Percentiles rank a stretch among this genome's conserved stretches.
These are phyloP conservation scores for Bruguiera parviflora DNA, from an alignment of 345 rosid species.

Conservation along the genomic window DNA sequence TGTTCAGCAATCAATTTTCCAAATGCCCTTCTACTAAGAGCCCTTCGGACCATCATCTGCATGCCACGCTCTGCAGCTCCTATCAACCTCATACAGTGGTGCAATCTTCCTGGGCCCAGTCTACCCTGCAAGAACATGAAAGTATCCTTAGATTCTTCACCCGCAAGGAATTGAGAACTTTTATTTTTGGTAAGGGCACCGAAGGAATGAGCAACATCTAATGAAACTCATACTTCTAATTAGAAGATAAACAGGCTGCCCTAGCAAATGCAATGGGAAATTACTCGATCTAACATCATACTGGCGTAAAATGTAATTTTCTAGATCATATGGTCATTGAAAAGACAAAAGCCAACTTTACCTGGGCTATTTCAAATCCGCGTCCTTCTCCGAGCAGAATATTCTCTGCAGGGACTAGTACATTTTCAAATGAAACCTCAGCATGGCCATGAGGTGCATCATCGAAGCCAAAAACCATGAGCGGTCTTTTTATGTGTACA, in stretches of 20 bases:
- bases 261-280: too few relatives aligned
- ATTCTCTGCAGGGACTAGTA: slow-evolving; percentile 72
- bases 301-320: too few relatives aligned
- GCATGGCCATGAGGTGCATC: slow-evolving; percentile 99
- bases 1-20: slow-evolving; percentile 88
- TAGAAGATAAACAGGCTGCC: too few relatives aligned
- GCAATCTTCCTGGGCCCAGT: slow-evolving; percentile 98
- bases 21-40: slow-evolving; percentile 71
- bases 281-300: too few relatives aligned
- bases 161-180: neutral
- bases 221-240: too few relatives aligned
- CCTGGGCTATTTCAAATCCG: slow-evolving; percentile 99
- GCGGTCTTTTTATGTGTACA: slow-evolving; percentile 69
- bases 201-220: too few relatives aligned
- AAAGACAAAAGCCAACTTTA: slow-evolving; percentile 20
- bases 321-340: too few relatives aligned
- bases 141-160: slow-evolving; percentile 2
- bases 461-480: slow-evolving; percentile 83
- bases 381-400: slow-evolving; percentile 95
- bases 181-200: too few relatives aligned
- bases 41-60: slow-evolving; percentile 86
- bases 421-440: slow-evolving; percentile 73
- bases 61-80: slow-evolving; percentile 99
- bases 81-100: slow-evolving; percentile 94
- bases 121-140: slow-evolving; percentile 64